phyloP scores from a whole-genome alignment of 148 eudicot species.

The Chenopodium formosanum region DNA sequence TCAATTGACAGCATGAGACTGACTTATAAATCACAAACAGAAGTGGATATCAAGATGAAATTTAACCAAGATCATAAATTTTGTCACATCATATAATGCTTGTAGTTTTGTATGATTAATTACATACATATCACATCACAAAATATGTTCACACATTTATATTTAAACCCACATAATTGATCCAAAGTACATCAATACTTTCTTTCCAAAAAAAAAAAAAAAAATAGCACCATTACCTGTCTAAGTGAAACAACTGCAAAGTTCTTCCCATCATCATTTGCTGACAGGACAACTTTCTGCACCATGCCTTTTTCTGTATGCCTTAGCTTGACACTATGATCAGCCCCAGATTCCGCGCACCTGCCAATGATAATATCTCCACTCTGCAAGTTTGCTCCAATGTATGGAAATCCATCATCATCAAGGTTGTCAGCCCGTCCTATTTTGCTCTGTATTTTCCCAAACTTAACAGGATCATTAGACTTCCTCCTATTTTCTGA shows the following conservation, averaged over 20 bases:
- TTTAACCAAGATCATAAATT: neutral
- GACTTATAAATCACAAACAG: neutral
- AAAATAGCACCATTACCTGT: conserved; percentile 50
- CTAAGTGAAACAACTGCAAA: conserved; percentile 86
- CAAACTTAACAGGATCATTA: conserved; percentile 64
- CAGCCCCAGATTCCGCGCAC: conserved; percentile 71
- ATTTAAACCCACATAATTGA: neutral
- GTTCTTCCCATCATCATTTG: conserved; percentile 94
- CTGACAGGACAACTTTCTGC: conserved; percentile 82
- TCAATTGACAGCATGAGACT: neutral
- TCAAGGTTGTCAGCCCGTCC: conserved; percentile 91
- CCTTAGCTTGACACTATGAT: conserved; percentile 83
- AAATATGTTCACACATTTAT: too few relatives aligned
- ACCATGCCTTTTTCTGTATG: conserved; percentile 96
- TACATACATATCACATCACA: too few relatives aligned
- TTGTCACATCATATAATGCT: too few relatives aligned
- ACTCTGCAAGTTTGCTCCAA: conserved; percentile 82
- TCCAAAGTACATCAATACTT: neutral
- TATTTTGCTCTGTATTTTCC: conserved; percentile 73
- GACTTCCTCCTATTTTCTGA: conserved; percentile 45
- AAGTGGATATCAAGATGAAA: neutral
- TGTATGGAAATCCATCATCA: conserved; percentile 88
- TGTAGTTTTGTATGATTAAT: too few relatives aligned
- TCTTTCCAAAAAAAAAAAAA: too few relatives aligned
- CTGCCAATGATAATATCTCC: conserved; percentile 88